Evolutionary conservation across 1,284 basidiomycete species (phyloP).

Genomic region (Trichosporon coremiiforme): DNA sequence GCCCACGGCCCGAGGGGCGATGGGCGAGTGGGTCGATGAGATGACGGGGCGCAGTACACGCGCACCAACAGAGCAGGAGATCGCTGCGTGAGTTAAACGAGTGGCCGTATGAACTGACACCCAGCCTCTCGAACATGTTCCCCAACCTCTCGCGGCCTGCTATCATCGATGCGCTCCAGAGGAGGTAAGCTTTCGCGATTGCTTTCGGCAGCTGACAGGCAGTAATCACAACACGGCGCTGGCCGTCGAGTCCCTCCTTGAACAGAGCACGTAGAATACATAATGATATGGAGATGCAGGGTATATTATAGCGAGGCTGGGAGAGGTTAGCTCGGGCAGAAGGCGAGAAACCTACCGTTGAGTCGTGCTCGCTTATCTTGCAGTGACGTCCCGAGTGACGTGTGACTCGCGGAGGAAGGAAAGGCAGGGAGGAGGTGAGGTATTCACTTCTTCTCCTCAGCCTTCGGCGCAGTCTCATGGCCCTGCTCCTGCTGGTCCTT

Average conservation of each 20-base stretch:
- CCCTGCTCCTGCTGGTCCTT: neutral
- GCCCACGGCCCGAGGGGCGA: conserved; percentile 57
- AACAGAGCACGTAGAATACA: conserved; percentile 39
- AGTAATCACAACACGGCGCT: conserved; percentile 71
- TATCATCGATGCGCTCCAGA: conserved; percentile 75
- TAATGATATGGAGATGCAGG: conserved; percentile 25
- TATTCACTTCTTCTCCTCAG: conserved; percentile 49
- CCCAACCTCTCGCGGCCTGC: conserved; percentile 72
- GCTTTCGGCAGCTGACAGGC: conserved; percentile 22
- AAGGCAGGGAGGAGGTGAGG: too few species aligned
- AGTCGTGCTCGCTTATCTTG: too few species aligned
- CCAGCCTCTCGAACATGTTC: conserved; percentile 74
- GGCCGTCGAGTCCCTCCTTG: conserved; percentile 73
- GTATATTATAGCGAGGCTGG: conserved; percentile 16
- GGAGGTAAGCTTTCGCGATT: conserved; percentile 64
- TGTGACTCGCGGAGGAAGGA: too few species aligned
- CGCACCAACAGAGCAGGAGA: conserved; percentile 72
- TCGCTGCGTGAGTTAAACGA: conserved; percentile 55
- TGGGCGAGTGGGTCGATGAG: conserved; percentile 80
- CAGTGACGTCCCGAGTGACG: too few species aligned
- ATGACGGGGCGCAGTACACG: conserved; percentile 68
- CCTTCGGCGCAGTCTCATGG: conserved; percentile 35
- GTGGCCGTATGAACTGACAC: conserved; percentile 7
- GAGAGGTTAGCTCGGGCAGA: neutral
- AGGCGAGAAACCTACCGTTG: neutral